phyloP scores from a whole-genome alignment of 164 flowering plant species.

The Aristolochia fimbriata region DNA sequence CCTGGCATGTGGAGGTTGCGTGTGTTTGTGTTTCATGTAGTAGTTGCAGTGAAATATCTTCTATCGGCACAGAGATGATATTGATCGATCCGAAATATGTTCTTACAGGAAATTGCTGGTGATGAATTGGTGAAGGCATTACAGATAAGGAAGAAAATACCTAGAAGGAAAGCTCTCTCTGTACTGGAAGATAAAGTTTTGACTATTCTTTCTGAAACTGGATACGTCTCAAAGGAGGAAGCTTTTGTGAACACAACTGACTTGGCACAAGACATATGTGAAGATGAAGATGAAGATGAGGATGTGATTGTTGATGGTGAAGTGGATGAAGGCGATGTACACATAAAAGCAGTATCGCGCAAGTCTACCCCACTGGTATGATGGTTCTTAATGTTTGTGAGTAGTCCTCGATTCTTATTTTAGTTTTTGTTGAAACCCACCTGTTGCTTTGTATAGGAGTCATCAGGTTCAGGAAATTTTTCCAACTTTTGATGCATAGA shows the following conservation, averaged over 20 bases:
- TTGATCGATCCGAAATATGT: neutral
- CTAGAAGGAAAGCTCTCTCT: conserved; percentile 81
- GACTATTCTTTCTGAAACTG: conserved; percentile 67
- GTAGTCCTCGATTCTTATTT: too few species aligned
- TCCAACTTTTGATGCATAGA: too few species aligned
- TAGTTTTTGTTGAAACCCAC: too few species aligned
- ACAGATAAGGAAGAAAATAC: conserved; percentile 67
- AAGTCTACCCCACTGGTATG: conserved; percentile 19
- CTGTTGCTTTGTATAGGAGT: too few species aligned
- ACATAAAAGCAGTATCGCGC: conserved; percentile 60
- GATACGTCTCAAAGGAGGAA: conserved; percentile 53
- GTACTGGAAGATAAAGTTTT: conserved; percentile 69
- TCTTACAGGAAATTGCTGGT: conserved; percentile 76
- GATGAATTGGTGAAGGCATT: conserved; percentile 55
- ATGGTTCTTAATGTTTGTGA: too few species aligned
- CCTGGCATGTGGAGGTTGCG: too few species aligned
- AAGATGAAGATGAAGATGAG: conserved; percentile 95
- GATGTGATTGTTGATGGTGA: conserved; percentile 90
- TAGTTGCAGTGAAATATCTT: too few species aligned
- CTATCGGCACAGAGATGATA: neutral
- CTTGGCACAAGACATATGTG: conserved; percentile 38
- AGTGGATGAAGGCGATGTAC: conserved; percentile 98
- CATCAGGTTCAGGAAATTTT: too few species aligned
- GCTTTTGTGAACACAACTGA: conserved; percentile 28
- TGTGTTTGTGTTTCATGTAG: neutral